A percentile compares a stretch with the other conserved stretches of the same genome.
These are phyloP conservation scores for Evansstolkia leycettana DNA, from an alignment of 495 filamentous ascomycete species.

Conservation along the genomic window DNA sequence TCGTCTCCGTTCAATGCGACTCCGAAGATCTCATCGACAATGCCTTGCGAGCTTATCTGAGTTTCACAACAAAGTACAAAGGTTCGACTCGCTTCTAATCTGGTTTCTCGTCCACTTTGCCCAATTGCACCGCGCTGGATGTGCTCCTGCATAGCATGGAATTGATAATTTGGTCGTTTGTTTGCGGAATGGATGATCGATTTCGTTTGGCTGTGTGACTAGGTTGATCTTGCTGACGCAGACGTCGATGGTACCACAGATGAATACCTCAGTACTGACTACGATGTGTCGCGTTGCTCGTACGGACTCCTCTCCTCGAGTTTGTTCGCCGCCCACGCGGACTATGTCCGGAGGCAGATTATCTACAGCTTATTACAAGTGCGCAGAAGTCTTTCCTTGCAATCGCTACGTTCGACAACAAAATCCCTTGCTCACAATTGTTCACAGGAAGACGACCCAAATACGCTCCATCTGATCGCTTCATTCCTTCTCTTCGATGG, in stretches of 20 bases:
- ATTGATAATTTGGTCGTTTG: too few relatives aligned
- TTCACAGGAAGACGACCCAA: conserved; percentile 60
- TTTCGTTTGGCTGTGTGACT: too few relatives aligned
- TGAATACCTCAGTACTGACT: conserved; percentile 70
- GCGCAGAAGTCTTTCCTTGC: conserved; percentile 3
- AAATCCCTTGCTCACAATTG: too few relatives aligned
- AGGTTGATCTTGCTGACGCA: too few relatives aligned
- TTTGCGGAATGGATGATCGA: too few relatives aligned
- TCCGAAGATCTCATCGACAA: conserved; percentile 77
- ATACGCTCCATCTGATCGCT: conserved; percentile 66
- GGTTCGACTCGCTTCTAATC: conserved; percentile 21
- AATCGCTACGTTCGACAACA: conserved; percentile 1
- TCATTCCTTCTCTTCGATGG: conserved; percentile 90
- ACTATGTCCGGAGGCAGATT: conserved; percentile 88
- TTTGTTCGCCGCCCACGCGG: conserved; percentile 60
- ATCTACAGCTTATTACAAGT: conserved; percentile 84
- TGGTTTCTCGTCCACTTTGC: too few relatives aligned
- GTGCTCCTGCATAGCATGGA: too few relatives aligned
- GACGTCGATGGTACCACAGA: conserved; percentile 28
- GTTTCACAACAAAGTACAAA: conserved; percentile 66
- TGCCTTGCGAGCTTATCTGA: conserved; percentile 70
- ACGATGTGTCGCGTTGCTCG: conserved; percentile 74
- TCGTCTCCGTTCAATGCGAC: conserved; percentile 59
- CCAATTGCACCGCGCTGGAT: too few relatives aligned
- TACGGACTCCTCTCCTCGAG: conserved; percentile 65